Percentiles rank a stretch among this genome's conserved stretches.
Conservation (phyloP, 1,139 yeast genomes). For the Scheffersomyces titani region DNA sequence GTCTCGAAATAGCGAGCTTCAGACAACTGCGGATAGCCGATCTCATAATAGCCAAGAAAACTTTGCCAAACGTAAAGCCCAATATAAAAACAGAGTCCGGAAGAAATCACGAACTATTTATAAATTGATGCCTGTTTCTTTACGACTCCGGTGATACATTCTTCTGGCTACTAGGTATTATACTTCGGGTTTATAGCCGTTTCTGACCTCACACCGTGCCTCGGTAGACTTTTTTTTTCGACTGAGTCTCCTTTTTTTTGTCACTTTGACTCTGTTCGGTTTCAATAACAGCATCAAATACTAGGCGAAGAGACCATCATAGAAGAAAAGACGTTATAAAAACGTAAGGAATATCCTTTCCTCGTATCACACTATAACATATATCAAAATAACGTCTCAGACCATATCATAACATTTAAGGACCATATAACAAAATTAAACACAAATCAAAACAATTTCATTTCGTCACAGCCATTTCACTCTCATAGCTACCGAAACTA, state of each 20-base stretch:
- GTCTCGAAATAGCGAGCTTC: neutral
- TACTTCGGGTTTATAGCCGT: neutral
- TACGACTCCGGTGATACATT: neutral
- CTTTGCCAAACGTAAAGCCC: neutral
- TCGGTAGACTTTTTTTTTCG: neutral
- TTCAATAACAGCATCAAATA: neutral
- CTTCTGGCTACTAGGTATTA: neutral
- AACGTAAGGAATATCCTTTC: neutral
- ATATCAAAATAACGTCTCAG: too few species aligned
- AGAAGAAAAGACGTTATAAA: neutral
- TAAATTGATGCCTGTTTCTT: too few species aligned
- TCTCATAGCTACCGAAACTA: neutral
- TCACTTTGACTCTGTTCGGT: neutral
- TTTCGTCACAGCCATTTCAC: neutral
- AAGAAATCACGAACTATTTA: neutral
- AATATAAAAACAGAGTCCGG: neutral
- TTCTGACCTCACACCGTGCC: neutral
- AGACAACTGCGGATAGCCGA: neutral
- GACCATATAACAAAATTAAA: neutral
- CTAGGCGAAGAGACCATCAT: neutral
- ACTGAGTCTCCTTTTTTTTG: neutral
- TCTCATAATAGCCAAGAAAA: neutral
- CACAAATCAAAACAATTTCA: too few species aligned
- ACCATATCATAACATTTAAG: neutral
- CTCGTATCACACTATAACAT: neutral